Base-by-base conservation (phyloP, 495 filamentous ascomycete genomes). In the Aspergillus nanangensis region DNA sequence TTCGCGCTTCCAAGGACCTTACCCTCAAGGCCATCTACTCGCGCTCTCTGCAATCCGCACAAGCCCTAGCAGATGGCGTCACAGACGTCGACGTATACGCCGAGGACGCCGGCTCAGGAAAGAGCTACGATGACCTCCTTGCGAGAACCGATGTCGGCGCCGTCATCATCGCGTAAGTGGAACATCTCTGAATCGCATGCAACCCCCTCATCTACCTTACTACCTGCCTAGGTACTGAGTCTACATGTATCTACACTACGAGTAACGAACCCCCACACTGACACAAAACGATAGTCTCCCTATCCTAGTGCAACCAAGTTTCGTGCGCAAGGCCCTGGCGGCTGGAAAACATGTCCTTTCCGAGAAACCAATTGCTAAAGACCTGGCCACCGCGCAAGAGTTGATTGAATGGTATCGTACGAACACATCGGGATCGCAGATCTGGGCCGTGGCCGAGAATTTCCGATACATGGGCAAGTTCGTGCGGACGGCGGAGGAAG, bases 351-450 rank as follows among this genome's bases (percentile, higher is more conserved):
- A 90, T 62, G 88, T 92, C 5, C 64, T 92, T 0, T 82, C 83
- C n/a, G 88, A 94, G 63, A 94, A 93, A 61, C 88, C 88, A 14
- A 78, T 92, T 31, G 86, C 87, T 1, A 75, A 77, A 53, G 80
- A 88, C 57, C 53, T 88, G 15, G 67, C 71, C 2, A 69, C 77
- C 0, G 88, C 83, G 8, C 68, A 71, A 29, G 71, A 80, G 22
- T 72, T 93, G 23, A 59, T 88, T 31, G 41, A 70, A 7, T 87
- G 78, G 72, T 87, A 84, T 53, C 61, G 74, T 39, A 53, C 65
- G 29, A 69, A 74, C 10, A 72, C 76, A 24, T 65, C 73, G 41
- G 51, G 58, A 13, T 60, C 47, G 21, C 75, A 75, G 44, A 68
- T 72, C 41, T 84, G 85, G 68, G 72, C 69, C 15, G 81, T 92